Evolutionary conservation across 75 land plant species (phyloP), one percentile per base, ranked within the genome.

Genomic region (Pinus tabuliformis): DNA sequence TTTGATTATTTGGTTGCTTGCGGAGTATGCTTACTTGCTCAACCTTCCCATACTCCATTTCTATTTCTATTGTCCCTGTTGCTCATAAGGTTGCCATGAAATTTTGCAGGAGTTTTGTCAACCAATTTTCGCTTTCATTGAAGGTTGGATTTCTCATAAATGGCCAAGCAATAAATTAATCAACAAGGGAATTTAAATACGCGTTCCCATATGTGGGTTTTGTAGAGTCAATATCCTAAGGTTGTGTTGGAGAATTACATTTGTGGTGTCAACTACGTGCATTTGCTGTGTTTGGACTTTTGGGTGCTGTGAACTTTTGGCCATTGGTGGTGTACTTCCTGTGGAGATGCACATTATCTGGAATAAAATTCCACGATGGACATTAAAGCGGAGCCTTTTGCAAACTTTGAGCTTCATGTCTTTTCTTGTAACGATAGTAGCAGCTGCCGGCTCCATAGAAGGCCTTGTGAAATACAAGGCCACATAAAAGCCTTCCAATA

Each of bases 291-390:
- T 30, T 30, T 24, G 87, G 87, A 39, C 49, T 86, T 21, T 12
- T 86, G 39, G 87, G 87, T 17, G 87, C 87, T 18, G 18, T 79
- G 30, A 75, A 77, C 45, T 86, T 86, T 75, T 86, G 84, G 85
- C 87, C 87, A 17, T 72, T 86, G 26, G 82, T 79, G 4, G 85
- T 86, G 24, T 82, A 86, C 62, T 86, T 86, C 54, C 87, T 85
- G 80, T 86, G n/a, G 81, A 57, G 26, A 86, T 86, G 84, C 73
- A 75, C 42, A 82, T 82, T 14, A 73, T 54, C 1, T 81, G 73
- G 56, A 45, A 28, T n/a, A 21, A 73, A 60, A 45, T 83, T 21
- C 74, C 36, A 57, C 36, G 58, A 24, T 86, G 84, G 85, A 81
- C 78, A 42, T 54, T 18, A 20, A 74, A 73, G 37, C 77, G 85